A percentile compares a stretch with the other conserved stretches of the same genome.
Conservation (phyloP, 179 eudicot genomes). For the Corrigiola litoralis region DNA sequence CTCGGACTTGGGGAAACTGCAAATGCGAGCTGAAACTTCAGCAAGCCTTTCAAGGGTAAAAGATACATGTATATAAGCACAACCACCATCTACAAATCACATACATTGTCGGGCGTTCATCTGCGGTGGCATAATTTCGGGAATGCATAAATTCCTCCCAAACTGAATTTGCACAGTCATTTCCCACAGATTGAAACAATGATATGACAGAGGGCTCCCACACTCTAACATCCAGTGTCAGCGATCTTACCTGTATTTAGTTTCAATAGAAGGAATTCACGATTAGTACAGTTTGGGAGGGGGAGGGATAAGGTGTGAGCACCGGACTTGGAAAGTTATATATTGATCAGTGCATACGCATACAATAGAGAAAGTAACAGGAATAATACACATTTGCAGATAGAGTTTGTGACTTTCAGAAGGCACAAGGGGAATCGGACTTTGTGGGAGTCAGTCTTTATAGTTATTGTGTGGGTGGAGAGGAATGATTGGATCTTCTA, state of each 20-base stretch:
- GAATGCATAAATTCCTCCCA: slow-evolving; percentile 82
- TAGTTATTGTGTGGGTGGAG: too few relatives aligned
- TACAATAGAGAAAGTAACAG: too few relatives aligned
- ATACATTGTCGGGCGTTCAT: slow-evolving; percentile 73
- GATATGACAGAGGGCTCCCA: slow-evolving; percentile 91
- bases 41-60: background rate
- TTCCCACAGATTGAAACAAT: slow-evolving; percentile 77
- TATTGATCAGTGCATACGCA: too few relatives aligned
- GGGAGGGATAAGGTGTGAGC: too few relatives aligned
- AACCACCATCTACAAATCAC: slow-evolving; percentile 18
- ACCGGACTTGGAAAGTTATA: too few relatives aligned
- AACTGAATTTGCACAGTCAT: slow-evolving; percentile 69
- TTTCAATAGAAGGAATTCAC: background rate
- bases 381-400: too few relatives aligned
- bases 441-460: too few relatives aligned
- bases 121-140: slow-evolving; percentile 40
- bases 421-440: too few relatives aligned
- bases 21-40: slow-evolving; percentile 14
- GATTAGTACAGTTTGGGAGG: background rate
- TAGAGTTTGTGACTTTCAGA: too few relatives aligned
- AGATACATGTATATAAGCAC: background rate
- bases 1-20: slow-evolving; percentile 60
- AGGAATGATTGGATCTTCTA: too few relatives aligned
- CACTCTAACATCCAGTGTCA: slow-evolving; percentile 79
- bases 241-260: slow-evolving; percentile 67